phyloP scores from a whole-genome alignment of 148 eudicot species.

The Mesembryanthemum crystallinum region DNA sequence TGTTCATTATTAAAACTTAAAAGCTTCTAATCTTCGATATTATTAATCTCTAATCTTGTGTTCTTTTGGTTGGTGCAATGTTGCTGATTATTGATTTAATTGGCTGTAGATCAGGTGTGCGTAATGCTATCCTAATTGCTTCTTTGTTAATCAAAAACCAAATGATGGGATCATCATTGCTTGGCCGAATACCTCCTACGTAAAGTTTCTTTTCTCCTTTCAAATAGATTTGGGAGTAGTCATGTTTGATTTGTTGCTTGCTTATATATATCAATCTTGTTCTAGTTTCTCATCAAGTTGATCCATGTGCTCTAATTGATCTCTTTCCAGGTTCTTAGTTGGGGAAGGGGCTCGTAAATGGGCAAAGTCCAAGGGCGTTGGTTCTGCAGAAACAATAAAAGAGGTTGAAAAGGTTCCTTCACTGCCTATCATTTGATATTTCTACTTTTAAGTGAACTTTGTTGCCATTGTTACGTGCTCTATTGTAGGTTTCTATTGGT shows the following conservation, averaged over 20 bases:
- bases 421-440: neutral
- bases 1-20: neutral
- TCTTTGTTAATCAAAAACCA: constrained; percentile 75
- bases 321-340: constrained; percentile 67
- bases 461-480: neutral
- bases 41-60: constrained; percentile 23
- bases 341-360: constrained; percentile 86
- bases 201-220: constrained; percentile 29
- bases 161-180: constrained; percentile 54
- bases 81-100: constrained; percentile 30
- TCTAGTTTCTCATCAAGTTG: neutral
- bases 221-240: neutral
- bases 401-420: constrained; percentile 63
- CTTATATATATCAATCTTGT: neutral
- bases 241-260: neutral
- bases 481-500: neutral
- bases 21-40: neutral
- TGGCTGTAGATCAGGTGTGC: constrained; percentile 65
- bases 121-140: constrained; percentile 80
- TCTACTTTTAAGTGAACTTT: neutral
- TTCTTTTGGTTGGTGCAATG: no score
- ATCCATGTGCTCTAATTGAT: constrained; percentile 9
- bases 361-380: constrained; percentile 71
- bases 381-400: constrained; percentile 33
- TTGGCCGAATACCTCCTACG: constrained; percentile 94